Conservation (phyloP, 306 rosid species). For the Arachis stenosperma region DNA sequence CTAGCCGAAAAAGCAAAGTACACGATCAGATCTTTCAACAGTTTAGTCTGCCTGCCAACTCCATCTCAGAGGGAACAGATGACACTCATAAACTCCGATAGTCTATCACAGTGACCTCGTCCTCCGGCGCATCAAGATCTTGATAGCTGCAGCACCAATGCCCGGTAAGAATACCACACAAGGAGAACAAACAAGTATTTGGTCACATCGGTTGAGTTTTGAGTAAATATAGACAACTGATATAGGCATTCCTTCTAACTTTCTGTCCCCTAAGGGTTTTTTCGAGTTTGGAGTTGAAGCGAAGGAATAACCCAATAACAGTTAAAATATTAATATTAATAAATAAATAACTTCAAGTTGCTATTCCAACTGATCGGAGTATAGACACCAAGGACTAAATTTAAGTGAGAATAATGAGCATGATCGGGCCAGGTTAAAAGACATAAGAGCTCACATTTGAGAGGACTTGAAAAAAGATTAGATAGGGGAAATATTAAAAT, state of each 20-base stretch:
- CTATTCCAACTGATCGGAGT: constrained; percentile 1
- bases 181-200: not conserved
- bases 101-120: constrained; percentile 97
- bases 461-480: constrained; percentile 24
- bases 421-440: constrained; percentile 8
- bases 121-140: constrained; percentile 96
- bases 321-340: constrained; percentile 1
- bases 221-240: not conserved
- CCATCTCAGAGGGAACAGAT: constrained; percentile 4
- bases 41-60: constrained; percentile 7
- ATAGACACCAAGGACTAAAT: not conserved
- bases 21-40: constrained; percentile 26
- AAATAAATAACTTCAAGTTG: constrained; percentile 1
- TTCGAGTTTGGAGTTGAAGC: not conserved
- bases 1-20: not conserved
- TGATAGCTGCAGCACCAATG: constrained; percentile 73
- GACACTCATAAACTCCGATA: constrained; percentile 81
- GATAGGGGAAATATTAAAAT: not conserved
- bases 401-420: not conserved
- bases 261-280: too few species aligned
- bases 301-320: constrained; percentile 8
- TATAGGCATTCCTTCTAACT: not conserved
- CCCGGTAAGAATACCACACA: constrained; percentile 17
- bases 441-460: constrained; percentile 16
- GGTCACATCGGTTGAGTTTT: not conserved